Evolutionary conservation across 2,329 filamentous ascomycete genomes (phyloP), one percentile per base, ranked within the genome.

Genomic region (Neoarthrinium moseri): DNA sequence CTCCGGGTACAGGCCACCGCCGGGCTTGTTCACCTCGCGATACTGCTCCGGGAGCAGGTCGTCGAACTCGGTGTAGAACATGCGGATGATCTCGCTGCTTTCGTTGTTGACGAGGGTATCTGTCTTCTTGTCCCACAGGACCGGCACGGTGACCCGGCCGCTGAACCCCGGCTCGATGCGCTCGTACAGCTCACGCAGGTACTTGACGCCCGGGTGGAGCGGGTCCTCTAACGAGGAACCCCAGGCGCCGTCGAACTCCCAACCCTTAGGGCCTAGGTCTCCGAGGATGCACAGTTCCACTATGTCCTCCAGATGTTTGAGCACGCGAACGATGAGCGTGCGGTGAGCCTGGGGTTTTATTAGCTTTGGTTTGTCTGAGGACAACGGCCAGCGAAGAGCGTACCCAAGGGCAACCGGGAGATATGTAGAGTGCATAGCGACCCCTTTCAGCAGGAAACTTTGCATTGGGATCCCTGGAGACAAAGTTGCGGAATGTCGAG

Each of bases 101-200:
- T 94, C 89, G 53, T 95, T 95, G 73, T 80, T 91, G 36, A 94
- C 89, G 53, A 92, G 87, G 13, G 75, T 80, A 39, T 83, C 78
- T 20, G 74, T 72, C 61, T 85, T 80, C 61, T 81, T 85, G 54
- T 89, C 85, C 72, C 81, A 88, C 8, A 91, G 72, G 0, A 84
- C 81, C 0, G 87, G 87, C 2, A 91, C 87, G 0, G 87, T 91
- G 60, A 86, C 88, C 6, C 87, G 76, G 0, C 86, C 86, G 1
- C 68, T 65, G 20, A 89, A 94, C 43, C 84, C 71, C 0, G 82
- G 78, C 52, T 89, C 76, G 22, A 80, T 79, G 43, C 79, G 77
- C 57, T 85, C 84, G 70, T 91, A 91, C 37, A 91, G 73, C 29
- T 91, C 73, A 33, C 81, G 80, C 3, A 91, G 71, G 54, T 84